A percentile compares a stretch with the other conserved stretches of the same genome.
phyloP scores from a whole-genome alignment of 768 basidiomycete genomes.

The Auriscalpium vulgare region DNA sequence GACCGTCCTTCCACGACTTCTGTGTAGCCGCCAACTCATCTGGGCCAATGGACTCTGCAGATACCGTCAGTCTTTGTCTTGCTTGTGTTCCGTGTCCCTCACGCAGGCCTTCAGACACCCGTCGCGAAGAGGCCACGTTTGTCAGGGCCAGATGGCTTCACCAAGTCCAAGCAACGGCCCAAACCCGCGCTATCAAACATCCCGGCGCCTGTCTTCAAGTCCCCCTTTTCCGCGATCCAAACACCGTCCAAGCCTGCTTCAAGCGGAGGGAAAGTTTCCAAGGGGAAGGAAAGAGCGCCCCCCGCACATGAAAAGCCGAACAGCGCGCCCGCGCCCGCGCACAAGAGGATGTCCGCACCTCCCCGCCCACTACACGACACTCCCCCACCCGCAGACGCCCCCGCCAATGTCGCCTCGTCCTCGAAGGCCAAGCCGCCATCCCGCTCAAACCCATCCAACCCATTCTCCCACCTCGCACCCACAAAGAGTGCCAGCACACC shows the following conservation, averaged over 20 bases:
- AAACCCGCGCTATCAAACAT: background rate
- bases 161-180: background rate
- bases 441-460: background rate
- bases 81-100: no score
- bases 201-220: background rate
- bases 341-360: background rate
- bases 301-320: background rate
- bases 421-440: no score
- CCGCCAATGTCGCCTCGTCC: no score
- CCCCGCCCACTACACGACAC: background rate
- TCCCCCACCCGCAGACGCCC: background rate
- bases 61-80: no score
- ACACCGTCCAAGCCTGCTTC: background rate
- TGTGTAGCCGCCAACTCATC: no score
- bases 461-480: background rate
- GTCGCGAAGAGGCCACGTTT: background rate
- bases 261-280: background rate
- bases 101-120: background rate
- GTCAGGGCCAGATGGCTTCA: background rate
- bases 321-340: background rate
- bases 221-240: background rate
- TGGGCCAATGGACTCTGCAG: no score
- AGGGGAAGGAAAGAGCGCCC: background rate
- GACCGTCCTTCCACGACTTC: no score
- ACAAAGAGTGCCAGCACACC: background rate